A percentile compares a stretch with the other conserved stretches of the same genome.
Conservation (phyloP, 768 basidiomycete species). For the Suillus clintonianus region DNA sequence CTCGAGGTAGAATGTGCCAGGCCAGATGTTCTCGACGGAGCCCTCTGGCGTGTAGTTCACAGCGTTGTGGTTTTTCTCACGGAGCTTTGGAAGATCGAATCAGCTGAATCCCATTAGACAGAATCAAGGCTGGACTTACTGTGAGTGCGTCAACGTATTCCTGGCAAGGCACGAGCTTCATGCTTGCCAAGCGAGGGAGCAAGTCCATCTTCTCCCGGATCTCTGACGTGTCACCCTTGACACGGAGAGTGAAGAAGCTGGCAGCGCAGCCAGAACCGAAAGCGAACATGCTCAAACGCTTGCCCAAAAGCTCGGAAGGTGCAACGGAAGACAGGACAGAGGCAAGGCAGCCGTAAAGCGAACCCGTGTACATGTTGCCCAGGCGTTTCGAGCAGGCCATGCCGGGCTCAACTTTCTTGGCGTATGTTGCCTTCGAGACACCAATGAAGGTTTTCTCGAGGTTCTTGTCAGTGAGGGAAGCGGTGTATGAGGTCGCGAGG, state of each 20-base stretch:
- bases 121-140: conserved; percentile 42
- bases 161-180: conserved; percentile 90
- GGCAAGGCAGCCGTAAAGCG: conserved; percentile 91
- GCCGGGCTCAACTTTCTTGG: conserved; percentile 71
- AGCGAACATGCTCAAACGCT: conserved; percentile 92
- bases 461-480: conserved; percentile 88
- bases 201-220: conserved; percentile 85
- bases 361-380: conserved; percentile 99
- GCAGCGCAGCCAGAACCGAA: conserved; percentile 96
- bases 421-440: conserved; percentile 76
- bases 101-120: background rate
- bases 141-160: conserved; percentile 86
- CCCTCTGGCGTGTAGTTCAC: conserved; percentile 84
- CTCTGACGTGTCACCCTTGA: conserved; percentile 85
- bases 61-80: conserved; percentile 96
- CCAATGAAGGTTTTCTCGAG: conserved; percentile 93
- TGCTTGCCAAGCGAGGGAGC: conserved; percentile 69
- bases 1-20: conserved; percentile 91
- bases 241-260: conserved; percentile 84
- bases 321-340: conserved; percentile 77
- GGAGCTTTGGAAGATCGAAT: conserved; percentile 56
- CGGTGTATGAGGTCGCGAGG: conserved; percentile 64
- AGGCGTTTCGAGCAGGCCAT: conserved; percentile 89
- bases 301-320: conserved; percentile 69
- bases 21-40: conserved; percentile 89